phyloP scores from a whole-genome alignment of 768 basidiomycete species.

The Tricholoma terreum region DNA sequence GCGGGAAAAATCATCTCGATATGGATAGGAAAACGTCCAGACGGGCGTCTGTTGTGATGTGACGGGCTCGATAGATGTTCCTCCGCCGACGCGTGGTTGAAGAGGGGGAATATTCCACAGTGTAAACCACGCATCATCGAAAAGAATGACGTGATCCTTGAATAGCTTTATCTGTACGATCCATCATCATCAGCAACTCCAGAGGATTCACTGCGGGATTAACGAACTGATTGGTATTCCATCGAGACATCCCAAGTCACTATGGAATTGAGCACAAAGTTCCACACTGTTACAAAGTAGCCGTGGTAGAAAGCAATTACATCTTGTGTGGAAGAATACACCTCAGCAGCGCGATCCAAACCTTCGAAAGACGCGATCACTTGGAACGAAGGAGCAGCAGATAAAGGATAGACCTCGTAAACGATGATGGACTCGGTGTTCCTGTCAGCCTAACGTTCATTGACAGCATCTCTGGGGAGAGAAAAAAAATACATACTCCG shows the following conservation, averaged over 20 bases:
- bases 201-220: neutral
- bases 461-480: neutral
- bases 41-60: neutral
- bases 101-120: neutral
- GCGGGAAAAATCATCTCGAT: neutral
- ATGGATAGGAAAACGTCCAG: neutral
- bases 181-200: neutral
- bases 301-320: neutral
- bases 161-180: neutral
- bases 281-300: neutral
- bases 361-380: neutral
- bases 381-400: neutral
- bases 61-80: neutral
- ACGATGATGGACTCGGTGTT: neutral
- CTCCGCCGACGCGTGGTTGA: neutral
- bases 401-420: neutral
- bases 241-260: neutral
- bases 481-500: neutral
- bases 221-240: neutral
- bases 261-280: neutral
- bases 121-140: neutral
- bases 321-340: neutral
- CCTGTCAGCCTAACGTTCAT: neutral
- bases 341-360: neutral
- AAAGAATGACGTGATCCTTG: neutral